Percentiles rank a stretch among this genome's conserved stretches.
Conservation (phyloP, 345 rosid genomes). For the Pseudoturritis turrita region DNA sequence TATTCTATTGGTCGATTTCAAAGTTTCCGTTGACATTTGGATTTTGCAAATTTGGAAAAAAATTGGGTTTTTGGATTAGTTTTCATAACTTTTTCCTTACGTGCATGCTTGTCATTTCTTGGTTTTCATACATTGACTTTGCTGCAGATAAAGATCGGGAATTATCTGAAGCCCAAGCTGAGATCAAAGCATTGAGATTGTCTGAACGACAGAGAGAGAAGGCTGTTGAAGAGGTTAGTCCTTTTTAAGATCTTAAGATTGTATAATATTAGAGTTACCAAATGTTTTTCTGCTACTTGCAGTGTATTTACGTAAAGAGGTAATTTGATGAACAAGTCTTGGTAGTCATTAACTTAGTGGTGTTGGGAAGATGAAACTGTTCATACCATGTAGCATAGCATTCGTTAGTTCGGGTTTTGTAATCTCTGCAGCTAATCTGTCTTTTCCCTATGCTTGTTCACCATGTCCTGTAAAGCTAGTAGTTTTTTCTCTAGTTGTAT, state of each 20-base stretch:
- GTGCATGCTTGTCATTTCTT: slow-evolving; percentile 23
- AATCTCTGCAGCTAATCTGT: too few species aligned
- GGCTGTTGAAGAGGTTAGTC: slow-evolving; percentile 94
- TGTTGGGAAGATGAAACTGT: too few species aligned
- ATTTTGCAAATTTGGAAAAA: slow-evolving; percentile 1
- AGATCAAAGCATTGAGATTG: slow-evolving; percentile 81
- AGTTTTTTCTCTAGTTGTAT: slow-evolving; percentile 1
- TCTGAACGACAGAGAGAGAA: slow-evolving; percentile 89
- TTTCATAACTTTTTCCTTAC: not conserved
- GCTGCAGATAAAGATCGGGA: slow-evolving; percentile 90
- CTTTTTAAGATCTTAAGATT: not conserved
- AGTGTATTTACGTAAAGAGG: not conserved
- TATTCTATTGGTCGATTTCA: slow-evolving; percentile 26
- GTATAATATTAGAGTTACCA: too few species aligned
- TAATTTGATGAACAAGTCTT: not conserved
- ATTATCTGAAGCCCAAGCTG: slow-evolving; percentile 86
- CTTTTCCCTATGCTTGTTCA: too few species aligned
- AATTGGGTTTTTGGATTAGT: not conserved
- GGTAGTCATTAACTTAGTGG: too few species aligned
- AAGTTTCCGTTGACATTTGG: slow-evolving; percentile 18
- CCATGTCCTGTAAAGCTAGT: too few species aligned
- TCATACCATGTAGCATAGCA: too few species aligned
- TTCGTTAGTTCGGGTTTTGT: too few species aligned
- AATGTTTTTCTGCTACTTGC: not conserved
- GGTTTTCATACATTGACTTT: slow-evolving; percentile 14